Evolutionary conservation across 805 yeast species (phyloP), one percentile per base, ranked within the genome.

Genomic region (Teunomyces atbi): DNA sequence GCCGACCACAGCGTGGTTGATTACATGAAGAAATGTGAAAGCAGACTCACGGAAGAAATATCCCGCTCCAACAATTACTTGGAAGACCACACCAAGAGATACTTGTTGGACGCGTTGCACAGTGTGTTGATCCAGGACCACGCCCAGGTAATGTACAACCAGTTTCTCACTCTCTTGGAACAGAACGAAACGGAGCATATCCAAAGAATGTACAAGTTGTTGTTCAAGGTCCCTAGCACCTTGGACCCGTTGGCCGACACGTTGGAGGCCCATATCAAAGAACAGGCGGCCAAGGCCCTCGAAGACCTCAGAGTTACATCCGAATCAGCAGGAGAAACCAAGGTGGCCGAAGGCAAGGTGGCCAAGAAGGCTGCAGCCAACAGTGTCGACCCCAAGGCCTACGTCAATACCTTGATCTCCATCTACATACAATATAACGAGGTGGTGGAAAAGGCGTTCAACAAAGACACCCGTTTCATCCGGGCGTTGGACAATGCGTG

Each of bases 401-500:
- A 94, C 62, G 85, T 92, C 36, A 86, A 85, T 57, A 80, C 89
- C 2, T 73, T 94, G 46, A 77, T 94, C 32, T 72, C 73, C 33
- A 84, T 90, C 20, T 86, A 91, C 65, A 64, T 73, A 46, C 80
- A 82, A 51, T 94, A 82, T 66, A 81, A 78, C 50, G 73, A 71
- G 6, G 79, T 89, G 48, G 91, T 88, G 28, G 69, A 67, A 42
- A 64, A 60, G 33, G 84, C 95, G 2, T 89, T 92, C 62, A 81
- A 78, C 48, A 80, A 80, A 52, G 86, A 89, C 61, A 80, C 89
- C 2, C 78, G 83, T 16, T 87, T 94, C 71, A 86, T 86, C 45
- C 87, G 86, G 61, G 89, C 97, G 0, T 77, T 94, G 54, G 98
- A 94, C 61, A 81, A 79, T 54, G 97, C 97, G 1, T 92, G 96